Base-by-base conservation (phyloP, 1,139 yeast species). In the Diutina ranongensis region DNA sequence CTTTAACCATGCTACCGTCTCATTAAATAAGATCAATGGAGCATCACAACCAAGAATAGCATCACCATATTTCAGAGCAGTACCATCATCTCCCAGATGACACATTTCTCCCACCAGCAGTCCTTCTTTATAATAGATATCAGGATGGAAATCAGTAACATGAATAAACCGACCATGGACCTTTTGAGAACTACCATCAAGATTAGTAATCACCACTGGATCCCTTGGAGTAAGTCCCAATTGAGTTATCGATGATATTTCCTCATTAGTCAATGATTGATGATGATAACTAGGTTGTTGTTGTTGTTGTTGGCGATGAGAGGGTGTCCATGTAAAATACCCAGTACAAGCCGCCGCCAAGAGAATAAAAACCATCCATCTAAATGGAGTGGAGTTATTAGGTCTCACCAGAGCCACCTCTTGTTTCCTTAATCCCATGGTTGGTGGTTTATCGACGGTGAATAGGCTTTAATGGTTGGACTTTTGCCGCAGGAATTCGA, bases 71-170 rank as follows among this genome's bases (percentile, higher is more conserved):
- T 71, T 68, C n/a, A 83, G 76, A 2, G 88, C 83, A 35, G 57
- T 49, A n/a, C 69, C 67, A n/a, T 22, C 40, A 19, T 21, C 28
- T 0, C 78, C 79, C 9, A 69, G 55, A 58, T 86, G 95, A 55
- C 95, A 86, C 49, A 68, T 63, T 21, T 61, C 60, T 2, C 65
- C 74, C 3, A 71, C 60, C 13, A 72, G 61, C 0, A 78, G 61
- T 2, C 85, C 86, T 13, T 61, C 69, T 42, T 63, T 60, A 57
- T 83, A 85, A 56, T 66, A 67, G n/a, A 80, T 81, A 59, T 86
- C 95, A 0, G 95, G 95, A 55, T 86, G 95, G 50, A 86, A 68
- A 58, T 86, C 95, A 0, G 95, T 84, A 28, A 86, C 71, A 57
- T 86, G 95, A n/a, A 86, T 63, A 55, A 86, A 86, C 47, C 92